phyloP scores from a whole-genome alignment of 345 rosid genomes.

The Euphorbia lathyris region DNA sequence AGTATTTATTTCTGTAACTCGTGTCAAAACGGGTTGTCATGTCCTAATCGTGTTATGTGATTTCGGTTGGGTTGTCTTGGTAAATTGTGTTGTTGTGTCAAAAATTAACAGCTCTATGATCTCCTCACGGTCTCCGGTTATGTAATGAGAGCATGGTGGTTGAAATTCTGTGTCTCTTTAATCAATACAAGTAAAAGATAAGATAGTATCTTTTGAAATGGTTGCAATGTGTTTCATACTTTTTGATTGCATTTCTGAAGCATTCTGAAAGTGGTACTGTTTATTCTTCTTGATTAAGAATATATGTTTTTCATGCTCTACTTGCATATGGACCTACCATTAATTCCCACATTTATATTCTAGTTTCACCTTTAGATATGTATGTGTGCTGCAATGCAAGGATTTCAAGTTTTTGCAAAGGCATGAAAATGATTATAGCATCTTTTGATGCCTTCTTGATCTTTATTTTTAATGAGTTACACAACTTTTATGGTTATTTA shows the following conservation, averaged over 20 bases:
- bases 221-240: neutral
- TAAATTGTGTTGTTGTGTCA: neutral
- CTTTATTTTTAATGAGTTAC: neutral
- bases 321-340: slow-evolving; percentile 1
- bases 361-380: slow-evolving; percentile 14
- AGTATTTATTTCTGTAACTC: neutral
- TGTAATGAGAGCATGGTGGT: neutral
- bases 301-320: slow-evolving; percentile 20
- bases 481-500: neutral
- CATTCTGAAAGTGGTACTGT: slow-evolving; percentile 12
- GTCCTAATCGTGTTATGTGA: neutral
- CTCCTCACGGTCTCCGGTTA: neutral
- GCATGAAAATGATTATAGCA: slow-evolving; percentile 8
- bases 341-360: neutral
- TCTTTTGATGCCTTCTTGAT: slow-evolving; percentile 11
- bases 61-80: too few relatives aligned
- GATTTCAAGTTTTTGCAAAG: slow-evolving; percentile 6
- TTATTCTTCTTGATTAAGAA: slow-evolving; percentile 27
- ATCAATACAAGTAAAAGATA: slow-evolving; percentile 5
- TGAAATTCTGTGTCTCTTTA: neutral
- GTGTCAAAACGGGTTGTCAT: too few relatives aligned
- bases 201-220: neutral
- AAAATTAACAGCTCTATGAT: neutral
- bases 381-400: slow-evolving; percentile 5
- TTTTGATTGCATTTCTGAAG: slow-evolving; percentile 8